Evolutionary conservation across 108 stramenopile genomes (phyloP).

Genomic region (Skeletonema marinoi): DNA sequence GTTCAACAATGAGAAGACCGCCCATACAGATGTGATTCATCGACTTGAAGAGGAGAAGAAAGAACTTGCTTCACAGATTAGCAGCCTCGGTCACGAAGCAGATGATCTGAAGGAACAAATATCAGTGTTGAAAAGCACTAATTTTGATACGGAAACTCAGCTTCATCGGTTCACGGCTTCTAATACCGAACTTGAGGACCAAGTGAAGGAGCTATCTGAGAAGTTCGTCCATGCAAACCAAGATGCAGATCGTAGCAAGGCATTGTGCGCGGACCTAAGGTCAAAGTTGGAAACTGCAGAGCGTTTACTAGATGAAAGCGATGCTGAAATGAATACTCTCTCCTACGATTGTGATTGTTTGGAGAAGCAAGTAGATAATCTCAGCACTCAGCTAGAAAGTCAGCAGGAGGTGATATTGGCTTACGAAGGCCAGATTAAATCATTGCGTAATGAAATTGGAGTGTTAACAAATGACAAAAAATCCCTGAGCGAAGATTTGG

Average conservation of each 20-base stretch:
- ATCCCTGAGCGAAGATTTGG: background rate
- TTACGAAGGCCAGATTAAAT: background rate
- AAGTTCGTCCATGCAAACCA: background rate
- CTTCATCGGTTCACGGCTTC: background rate
- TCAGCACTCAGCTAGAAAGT: conserved; percentile 3
- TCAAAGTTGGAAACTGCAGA: conserved; percentile 37
- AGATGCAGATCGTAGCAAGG: conserved; percentile 4
- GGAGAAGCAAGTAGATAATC: conserved; percentile 6
- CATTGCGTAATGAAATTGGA: background rate
- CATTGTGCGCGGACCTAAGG: conserved; percentile 12
- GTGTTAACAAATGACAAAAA: background rate
- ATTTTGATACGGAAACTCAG: background rate
- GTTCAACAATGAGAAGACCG: background rate
- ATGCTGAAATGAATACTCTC: conserved; percentile 26
- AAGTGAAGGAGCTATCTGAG: conserved; percentile 6
- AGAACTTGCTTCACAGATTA: background rate
- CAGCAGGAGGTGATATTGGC: background rate
- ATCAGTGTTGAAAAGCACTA: background rate
- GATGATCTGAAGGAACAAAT: conserved; percentile 1
- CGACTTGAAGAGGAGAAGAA: background rate
- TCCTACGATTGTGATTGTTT: conserved; percentile 10
- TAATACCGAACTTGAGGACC: background rate
- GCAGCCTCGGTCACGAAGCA: background rate
- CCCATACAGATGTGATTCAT: background rate
- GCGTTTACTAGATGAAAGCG: conserved; percentile 27